Evolutionary conservation across 352 stramenopile species (phyloP).

Genomic region (Phytophthora quininea): DNA sequence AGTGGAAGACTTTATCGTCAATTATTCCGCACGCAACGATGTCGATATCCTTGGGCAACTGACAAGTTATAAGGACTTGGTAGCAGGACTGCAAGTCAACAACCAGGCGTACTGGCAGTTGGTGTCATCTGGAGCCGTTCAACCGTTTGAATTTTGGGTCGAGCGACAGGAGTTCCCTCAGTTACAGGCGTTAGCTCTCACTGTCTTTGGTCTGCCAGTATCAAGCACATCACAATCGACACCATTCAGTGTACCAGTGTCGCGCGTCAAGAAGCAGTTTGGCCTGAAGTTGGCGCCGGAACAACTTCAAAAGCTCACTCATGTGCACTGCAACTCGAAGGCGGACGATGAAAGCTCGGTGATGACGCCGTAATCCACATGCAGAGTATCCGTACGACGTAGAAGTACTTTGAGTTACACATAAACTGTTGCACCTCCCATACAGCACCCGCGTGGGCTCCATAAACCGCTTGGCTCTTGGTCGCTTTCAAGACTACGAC

Average conservation of each 20-base stretch:
- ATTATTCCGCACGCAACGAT: slow-evolving; percentile 44
- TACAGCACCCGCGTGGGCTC: neutral
- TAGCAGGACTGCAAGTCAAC: slow-evolving; percentile 55
- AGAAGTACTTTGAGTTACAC: too few species aligned
- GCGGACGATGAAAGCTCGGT: too few species aligned
- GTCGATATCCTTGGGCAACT: slow-evolving; percentile 58
- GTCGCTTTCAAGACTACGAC: too few species aligned
- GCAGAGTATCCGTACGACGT: too few species aligned
- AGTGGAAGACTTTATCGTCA: slow-evolving; percentile 54
- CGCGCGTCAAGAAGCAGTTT: slow-evolving; percentile 51
- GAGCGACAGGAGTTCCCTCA: slow-evolving; percentile 63
- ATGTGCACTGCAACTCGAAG: slow-evolving; percentile 67
- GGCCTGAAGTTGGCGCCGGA: slow-evolving; percentile 38
- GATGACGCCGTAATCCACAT: too few species aligned
- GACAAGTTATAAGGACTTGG: slow-evolving; percentile 52
- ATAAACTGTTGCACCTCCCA: neutral
- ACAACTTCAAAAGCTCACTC: slow-evolving; percentile 64
- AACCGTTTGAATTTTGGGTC: slow-evolving; percentile 64
- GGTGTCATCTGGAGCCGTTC: slow-evolving; percentile 49
- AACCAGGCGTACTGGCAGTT: slow-evolving; percentile 66
- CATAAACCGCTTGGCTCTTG: neutral
- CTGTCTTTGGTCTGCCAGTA: slow-evolving; percentile 62
- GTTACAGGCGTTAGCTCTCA: slow-evolving; percentile 60
- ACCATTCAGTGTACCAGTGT: slow-evolving; percentile 31
- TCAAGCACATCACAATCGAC: slow-evolving; percentile 36